Percentiles rank a stretch among this genome's conserved stretches.
These are phyloP conservation scores for Exophiala oligosperma DNA, from an alignment of 2,329 filamentous ascomycete genomes.

Conservation along the genomic window DNA sequence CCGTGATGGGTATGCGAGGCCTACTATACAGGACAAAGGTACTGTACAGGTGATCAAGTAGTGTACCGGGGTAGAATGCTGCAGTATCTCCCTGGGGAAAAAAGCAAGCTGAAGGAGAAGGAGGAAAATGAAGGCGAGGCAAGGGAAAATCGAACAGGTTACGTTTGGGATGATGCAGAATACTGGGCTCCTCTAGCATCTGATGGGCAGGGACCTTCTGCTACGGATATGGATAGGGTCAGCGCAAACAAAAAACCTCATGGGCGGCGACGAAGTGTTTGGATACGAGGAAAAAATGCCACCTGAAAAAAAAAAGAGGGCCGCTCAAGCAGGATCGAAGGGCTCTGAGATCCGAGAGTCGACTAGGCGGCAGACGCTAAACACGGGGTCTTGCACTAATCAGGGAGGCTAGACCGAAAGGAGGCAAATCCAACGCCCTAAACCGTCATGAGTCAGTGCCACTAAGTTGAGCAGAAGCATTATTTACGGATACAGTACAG, in stretches of 20 bases:
- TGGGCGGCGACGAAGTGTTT: neutral
- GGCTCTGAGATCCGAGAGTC: neutral
- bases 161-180: no score
- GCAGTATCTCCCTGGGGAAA: no score
- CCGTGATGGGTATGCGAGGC: no score
- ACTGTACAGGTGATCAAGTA: no score
- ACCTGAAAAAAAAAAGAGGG: neutral
- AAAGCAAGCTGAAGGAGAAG: no score
- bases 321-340: neutral
- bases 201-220: no score
- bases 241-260: neutral
- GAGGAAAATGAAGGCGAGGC: no score
- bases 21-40: no score
- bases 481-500: neutral
- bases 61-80: no score
- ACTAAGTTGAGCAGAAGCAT: neutral
- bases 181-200: no score
- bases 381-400: neutral
- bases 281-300: neutral
- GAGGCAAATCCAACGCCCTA: conserved; percentile 7
- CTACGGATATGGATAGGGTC: no score
- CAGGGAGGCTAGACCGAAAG: neutral
- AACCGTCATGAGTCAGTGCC: conserved; percentile 3
- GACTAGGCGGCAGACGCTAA: neutral
- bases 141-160: no score